Percentiles rank a stretch among this genome's conserved stretches.
Evolutionary conservation across 768 basidiomycete species (phyloP).

Genomic region (Leccinellum albellum): DNA sequence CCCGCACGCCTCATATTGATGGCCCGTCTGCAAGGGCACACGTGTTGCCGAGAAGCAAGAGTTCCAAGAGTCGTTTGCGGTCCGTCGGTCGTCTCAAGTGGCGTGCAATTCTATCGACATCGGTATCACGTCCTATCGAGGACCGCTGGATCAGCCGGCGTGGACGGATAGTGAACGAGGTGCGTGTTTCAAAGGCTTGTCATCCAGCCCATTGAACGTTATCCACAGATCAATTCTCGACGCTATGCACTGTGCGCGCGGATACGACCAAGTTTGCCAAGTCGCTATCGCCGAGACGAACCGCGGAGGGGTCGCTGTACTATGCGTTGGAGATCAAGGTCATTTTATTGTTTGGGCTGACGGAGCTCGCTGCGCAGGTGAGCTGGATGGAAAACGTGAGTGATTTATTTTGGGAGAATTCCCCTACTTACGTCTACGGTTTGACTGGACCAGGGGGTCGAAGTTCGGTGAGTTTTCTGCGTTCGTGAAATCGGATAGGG

Average conservation of each 20-base stretch:
- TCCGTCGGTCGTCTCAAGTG: constrained; percentile 24
- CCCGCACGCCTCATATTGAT: background rate
- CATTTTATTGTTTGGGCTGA: constrained; percentile 48
- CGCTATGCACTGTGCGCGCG: constrained; percentile 34
- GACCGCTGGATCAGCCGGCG: constrained; percentile 20
- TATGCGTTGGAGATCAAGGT: constrained; percentile 32
- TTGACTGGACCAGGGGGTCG: constrained; percentile 28
- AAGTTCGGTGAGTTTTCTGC: constrained; percentile 32
- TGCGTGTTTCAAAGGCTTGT: background rate
- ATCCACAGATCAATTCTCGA: constrained; percentile 30
- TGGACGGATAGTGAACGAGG: constrained; percentile 37
- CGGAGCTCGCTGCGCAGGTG: constrained; percentile 51
- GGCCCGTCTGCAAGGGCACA: constrained; percentile 33
- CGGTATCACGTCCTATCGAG: constrained; percentile 32
- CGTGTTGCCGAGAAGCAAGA: constrained; percentile 44
- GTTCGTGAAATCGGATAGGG: background rate
- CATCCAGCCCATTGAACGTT: background rate
- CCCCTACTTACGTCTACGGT: background rate
- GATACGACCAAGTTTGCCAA: constrained; percentile 31
- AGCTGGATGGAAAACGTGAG: constrained; percentile 49
- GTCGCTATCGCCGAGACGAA: constrained; percentile 18
- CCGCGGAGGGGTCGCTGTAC: constrained; percentile 23
- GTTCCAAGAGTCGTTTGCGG: constrained; percentile 37
- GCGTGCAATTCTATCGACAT: constrained; percentile 20
- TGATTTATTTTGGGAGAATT: constrained; percentile 1